Evolutionary conservation across 768 basidiomycete genomes (phyloP).

Genomic region (Infundibulicybe gibba): DNA sequence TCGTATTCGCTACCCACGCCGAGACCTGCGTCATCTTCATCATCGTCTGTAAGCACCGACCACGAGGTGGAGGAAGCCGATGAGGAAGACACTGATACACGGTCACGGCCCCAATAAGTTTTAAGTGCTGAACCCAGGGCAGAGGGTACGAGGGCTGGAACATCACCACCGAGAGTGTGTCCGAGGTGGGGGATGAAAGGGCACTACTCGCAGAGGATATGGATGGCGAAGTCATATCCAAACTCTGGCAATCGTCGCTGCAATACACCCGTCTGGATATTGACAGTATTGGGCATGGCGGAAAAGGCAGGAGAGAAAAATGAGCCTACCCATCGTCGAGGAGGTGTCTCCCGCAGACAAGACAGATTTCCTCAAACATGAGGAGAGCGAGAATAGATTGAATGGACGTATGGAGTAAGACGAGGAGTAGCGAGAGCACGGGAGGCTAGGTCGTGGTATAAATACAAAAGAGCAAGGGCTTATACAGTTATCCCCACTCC

Average conservation of each 20-base stretch:
- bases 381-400: slow-evolving; percentile 2
- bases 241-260: slow-evolving; percentile 61
- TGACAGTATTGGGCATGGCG: slow-evolving; percentile 12
- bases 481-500: too few relatives aligned
- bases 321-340: slow-evolving; percentile 53
- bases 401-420: slow-evolving; percentile 1
- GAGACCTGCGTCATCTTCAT: slow-evolving; percentile 44
- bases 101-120: slow-evolving; percentile 34
- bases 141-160: slow-evolving; percentile 64
- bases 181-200: slow-evolving; percentile 60
- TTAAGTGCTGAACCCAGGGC: slow-evolving; percentile 56
- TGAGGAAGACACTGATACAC: slow-evolving; percentile 57
- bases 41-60: slow-evolving; percentile 63
- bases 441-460: slow-evolving; percentile 10
- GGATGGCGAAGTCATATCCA: slow-evolving; percentile 63
- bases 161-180: slow-evolving; percentile 51
- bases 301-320: slow-evolving; percentile 13
- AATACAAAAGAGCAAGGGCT: slow-evolving; percentile 14
- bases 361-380: slow-evolving; percentile 82
- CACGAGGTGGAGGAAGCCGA: slow-evolving; percentile 64
- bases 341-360: slow-evolving; percentile 67
- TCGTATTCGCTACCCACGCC: slow-evolving; percentile 28
- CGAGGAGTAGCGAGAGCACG: slow-evolving; percentile 6
- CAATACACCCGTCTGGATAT: slow-evolving; percentile 60
- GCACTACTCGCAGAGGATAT: slow-evolving; percentile 66